Conservation (phyloP, 192 early-diverging fungal genomes). For the Coemansia sp. region DNA sequence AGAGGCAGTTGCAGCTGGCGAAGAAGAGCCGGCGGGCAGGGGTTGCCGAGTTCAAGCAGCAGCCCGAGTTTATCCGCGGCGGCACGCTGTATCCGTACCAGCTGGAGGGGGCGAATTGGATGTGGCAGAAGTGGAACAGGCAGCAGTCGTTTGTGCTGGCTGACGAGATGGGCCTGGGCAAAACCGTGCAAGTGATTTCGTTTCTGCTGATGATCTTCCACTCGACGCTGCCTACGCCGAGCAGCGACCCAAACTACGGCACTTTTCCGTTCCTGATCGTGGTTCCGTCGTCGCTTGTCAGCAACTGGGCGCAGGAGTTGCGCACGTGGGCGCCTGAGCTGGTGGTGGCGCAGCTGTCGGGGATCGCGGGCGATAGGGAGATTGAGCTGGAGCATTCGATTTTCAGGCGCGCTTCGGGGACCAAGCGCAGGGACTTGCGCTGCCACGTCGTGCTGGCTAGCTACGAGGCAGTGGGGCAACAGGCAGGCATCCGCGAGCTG, state of each 20-base stretch:
- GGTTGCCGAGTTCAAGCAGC: conserved; percentile 55
- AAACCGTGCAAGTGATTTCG: conserved; percentile 94
- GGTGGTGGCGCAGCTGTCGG: conserved; percentile 83
- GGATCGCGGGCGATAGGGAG: conserved; percentile 66
- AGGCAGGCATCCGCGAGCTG: conserved; percentile 54
- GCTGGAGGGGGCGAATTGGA: conserved; percentile 89
- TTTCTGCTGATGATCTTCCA: conserved; percentile 77
- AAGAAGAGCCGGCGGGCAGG: background rate
- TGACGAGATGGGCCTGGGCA: conserved; percentile 93
- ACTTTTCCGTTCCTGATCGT: conserved; percentile 94
- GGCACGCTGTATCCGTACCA: conserved; percentile 90
- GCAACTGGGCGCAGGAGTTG: conserved; percentile 89
- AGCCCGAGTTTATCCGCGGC: conserved; percentile 75
- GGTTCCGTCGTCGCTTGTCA: conserved; percentile 89
- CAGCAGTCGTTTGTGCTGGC: conserved; percentile 91
- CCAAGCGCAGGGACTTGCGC: conserved; percentile 44
- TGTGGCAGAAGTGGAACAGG: conserved; percentile 79
- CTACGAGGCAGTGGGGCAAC: conserved; percentile 86
- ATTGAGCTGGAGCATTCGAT: conserved; percentile 45
- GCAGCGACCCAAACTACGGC: conserved; percentile 58
- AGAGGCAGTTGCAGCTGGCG: background rate
- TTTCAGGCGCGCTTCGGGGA: conserved; percentile 7
- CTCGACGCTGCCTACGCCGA: conserved; percentile 15
- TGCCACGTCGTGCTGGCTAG: conserved; percentile 95
- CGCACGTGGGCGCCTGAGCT: conserved; percentile 89